Evolutionary conservation across 805 yeast species (phyloP).

Genomic region (Pichia membranifaciens): DNA sequence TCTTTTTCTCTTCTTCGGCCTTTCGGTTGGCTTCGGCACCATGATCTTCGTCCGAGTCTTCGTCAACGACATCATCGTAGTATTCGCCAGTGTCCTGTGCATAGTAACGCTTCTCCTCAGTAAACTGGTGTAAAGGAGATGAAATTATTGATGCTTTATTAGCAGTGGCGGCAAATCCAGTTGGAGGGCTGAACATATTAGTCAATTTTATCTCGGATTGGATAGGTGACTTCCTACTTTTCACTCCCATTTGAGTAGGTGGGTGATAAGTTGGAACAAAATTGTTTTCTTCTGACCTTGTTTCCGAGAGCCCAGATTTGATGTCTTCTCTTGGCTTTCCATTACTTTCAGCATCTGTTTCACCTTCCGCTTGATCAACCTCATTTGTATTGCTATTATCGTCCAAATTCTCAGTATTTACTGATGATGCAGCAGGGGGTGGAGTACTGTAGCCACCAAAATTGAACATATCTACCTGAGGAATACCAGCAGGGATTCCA

Average conservation of each 20-base stretch:
- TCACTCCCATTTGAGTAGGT: constrained; percentile 4
- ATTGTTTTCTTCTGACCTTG: not conserved
- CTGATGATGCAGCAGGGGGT: constrained; percentile 6
- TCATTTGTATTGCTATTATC: not conserved
- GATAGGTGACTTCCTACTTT: not conserved
- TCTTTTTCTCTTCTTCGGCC: constrained; percentile 18
- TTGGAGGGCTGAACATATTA: constrained; percentile 28
- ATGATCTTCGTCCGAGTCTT: constrained; percentile 25
- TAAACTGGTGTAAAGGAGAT: constrained; percentile 23
- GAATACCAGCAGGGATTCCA: constrained; percentile 15
- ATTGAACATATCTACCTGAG: constrained; percentile 26
- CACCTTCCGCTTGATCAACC: not conserved
- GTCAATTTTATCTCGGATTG: constrained; percentile 14
- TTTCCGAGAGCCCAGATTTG: not conserved
- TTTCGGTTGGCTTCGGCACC: constrained; percentile 38
- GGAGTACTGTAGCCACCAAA: constrained; percentile 30
- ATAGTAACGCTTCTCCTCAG: constrained; percentile 24
- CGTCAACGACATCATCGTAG: constrained; percentile 27
- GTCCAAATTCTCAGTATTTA: not conserved
- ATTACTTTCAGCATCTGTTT: not conserved
- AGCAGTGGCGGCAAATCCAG: not conserved
- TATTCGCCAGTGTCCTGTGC: constrained; percentile 29
- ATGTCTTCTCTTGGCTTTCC: not conserved
- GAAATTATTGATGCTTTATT: not conserved
- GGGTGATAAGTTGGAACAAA: constrained; percentile 3